These are phyloP conservation scores for Kodamaea fukazawae DNA, from an alignment of 805 yeast genomes.

Conservation along the genomic window DNA sequence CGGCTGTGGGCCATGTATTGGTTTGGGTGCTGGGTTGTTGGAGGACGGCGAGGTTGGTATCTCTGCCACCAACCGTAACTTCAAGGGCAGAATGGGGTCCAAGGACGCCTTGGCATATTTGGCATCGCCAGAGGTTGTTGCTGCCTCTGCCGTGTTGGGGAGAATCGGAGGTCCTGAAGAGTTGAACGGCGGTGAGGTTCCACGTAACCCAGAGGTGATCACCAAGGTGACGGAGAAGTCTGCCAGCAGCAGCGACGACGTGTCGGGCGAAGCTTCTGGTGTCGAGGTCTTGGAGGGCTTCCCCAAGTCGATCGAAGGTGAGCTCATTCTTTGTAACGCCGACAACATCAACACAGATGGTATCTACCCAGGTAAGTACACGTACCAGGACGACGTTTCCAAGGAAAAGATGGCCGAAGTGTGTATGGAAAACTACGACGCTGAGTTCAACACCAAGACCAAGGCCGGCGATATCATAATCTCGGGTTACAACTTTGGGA, in stretches of 20 bases:
- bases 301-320: slow-evolving; percentile 88
- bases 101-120: slow-evolving; percentile 93
- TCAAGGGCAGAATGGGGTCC: slow-evolving; percentile 99
- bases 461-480: slow-evolving; percentile 85
- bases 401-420: slow-evolving; percentile 97
- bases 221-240: slow-evolving; percentile 33
- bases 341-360: slow-evolving; percentile 98
- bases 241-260: slow-evolving; percentile 29
- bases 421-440: slow-evolving; percentile 98
- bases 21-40: slow-evolving; percentile 89
- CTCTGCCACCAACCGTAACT: slow-evolving; percentile 96
- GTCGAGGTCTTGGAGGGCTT: slow-evolving; percentile 86
- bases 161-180: slow-evolving; percentile 91
- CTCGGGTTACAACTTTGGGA: slow-evolving; percentile 94
- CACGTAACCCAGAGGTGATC: slow-evolving; percentile 50
- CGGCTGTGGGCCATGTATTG: slow-evolving; percentile 99
- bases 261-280: slow-evolving; percentile 26
- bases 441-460: slow-evolving; percentile 80
- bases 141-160: slow-evolving; percentile 96
- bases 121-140: slow-evolving; percentile 97
- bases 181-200: slow-evolving; percentile 52
- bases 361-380: slow-evolving; percentile 97
- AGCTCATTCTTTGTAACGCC: slow-evolving; percentile 91
- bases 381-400: slow-evolving; percentile 96
- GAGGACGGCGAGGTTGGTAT: slow-evolving; percentile 98